Evolutionary conservation across 2,329 filamentous ascomycete genomes (phyloP).

Genomic region (Tympanopsis confertula): DNA sequence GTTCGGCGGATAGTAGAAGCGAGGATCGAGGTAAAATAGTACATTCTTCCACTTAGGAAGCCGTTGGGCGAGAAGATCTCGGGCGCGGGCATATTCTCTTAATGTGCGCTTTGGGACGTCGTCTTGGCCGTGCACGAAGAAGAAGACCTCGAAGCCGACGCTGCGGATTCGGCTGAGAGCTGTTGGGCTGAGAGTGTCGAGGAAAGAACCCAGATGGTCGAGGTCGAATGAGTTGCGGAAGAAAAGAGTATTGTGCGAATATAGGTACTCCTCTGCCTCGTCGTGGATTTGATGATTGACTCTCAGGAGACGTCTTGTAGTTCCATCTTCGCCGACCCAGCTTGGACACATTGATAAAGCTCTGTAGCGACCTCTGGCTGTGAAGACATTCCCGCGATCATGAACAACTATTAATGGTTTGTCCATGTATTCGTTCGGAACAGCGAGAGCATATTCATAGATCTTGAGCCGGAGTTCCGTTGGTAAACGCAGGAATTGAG

Average conservation of each 20-base stretch:
- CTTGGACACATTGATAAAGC: conserved; percentile 18
- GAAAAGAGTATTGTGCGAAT: conserved; percentile 19
- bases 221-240: conserved; percentile 15
- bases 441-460: conserved; percentile 2
- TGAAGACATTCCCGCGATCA: conserved; percentile 18
- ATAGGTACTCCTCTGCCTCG: conserved; percentile 19
- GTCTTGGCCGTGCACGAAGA: conserved; percentile 20
- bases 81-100: conserved; percentile 15
- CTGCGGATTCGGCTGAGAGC: conserved; percentile 16
- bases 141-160: conserved; percentile 20
- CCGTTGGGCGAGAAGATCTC: conserved; percentile 10
- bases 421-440: conserved; percentile 17
- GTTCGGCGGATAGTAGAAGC: conserved; percentile 16
- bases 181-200: conserved; percentile 17
- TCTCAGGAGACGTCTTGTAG: conserved; percentile 14
- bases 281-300: conserved; percentile 20
- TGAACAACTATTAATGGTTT: conserved; percentile 18
- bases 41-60: conserved; percentile 13
- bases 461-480: neutral
- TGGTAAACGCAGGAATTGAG: conserved; percentile 8
- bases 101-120: conserved; percentile 18
- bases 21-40: conserved; percentile 18
- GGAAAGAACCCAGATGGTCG: conserved; percentile 9
- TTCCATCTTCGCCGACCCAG: conserved; percentile 17
- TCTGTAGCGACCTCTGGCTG: conserved; percentile 14